phyloP scores from a whole-genome alignment of 2,329 filamentous ascomycete genomes.

The Arthrobotrys sphaeroides region DNA sequence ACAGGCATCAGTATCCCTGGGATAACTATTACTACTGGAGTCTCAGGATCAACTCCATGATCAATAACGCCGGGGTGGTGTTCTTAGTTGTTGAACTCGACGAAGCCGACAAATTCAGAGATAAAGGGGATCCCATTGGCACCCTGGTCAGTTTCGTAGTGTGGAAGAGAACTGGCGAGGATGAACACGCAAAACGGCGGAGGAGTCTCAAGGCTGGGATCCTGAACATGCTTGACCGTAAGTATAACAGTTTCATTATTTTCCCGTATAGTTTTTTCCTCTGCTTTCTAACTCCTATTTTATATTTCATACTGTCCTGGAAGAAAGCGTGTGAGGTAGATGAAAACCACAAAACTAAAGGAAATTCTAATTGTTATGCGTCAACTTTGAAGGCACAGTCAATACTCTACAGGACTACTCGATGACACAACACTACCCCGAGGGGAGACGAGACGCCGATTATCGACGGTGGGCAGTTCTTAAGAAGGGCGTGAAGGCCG shows the following conservation, averaged over 20 bases:
- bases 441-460: conserved; percentile 45
- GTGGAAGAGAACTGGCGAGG: conserved; percentile 44
- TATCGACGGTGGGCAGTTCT: conserved; percentile 47
- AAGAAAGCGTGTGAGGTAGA: not conserved
- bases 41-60: conserved; percentile 46
- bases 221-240: conserved; percentile 49
- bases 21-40: conserved; percentile 53
- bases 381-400: conserved; percentile 40
- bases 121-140: conserved; percentile 37
- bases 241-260: conserved; percentile 7
- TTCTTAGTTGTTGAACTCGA: conserved; percentile 48
- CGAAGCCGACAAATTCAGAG: conserved; percentile 40
- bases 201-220: conserved; percentile 40
- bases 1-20: conserved; percentile 50
- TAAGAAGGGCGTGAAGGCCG: conserved; percentile 41
- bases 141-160: conserved; percentile 48
- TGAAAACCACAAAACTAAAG: not conserved
- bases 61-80: conserved; percentile 45
- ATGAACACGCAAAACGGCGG: conserved; percentile 41
- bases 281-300: conserved; percentile 18
- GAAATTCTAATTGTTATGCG: conserved; percentile 33
- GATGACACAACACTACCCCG: conserved; percentile 48
- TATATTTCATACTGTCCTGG: not conserved
- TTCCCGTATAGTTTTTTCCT: not conserved
- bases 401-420: conserved; percentile 51